Evolutionary conservation across 768 basidiomycete species (phyloP).

Genomic region (Amanita phalloides): DNA sequence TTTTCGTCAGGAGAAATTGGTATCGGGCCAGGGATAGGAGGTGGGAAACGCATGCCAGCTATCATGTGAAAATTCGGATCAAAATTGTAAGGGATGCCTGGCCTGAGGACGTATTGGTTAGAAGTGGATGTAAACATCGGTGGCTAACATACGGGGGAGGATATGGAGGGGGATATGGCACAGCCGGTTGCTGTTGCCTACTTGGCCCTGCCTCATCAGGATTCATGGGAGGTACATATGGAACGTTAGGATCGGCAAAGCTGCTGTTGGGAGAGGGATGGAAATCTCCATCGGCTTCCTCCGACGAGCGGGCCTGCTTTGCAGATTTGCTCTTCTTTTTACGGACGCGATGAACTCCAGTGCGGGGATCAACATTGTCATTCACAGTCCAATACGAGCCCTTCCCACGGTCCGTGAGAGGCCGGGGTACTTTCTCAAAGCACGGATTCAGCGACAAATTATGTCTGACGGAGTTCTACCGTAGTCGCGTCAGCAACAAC

Average conservation of each 20-base stretch:
- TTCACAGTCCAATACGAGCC: constrained; percentile 92
- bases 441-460: constrained; percentile 86
- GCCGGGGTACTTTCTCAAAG: constrained; percentile 87
- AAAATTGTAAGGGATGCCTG: constrained; percentile 35
- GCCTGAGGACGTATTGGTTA: constrained; percentile 6
- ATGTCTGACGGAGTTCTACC: constrained; percentile 82
- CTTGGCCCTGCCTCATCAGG: constrained; percentile 53
- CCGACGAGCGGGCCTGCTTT: constrained; percentile 31
- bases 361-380: constrained; percentile 81
- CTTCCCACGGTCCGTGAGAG: constrained; percentile 83
- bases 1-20: constrained; percentile 56
- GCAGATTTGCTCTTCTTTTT: constrained; percentile 72
- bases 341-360: constrained; percentile 80
- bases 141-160: constrained; percentile 36
- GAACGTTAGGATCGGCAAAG: constrained; percentile 46
- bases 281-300: constrained; percentile 60
- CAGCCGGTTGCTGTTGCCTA: constrained; percentile 31
- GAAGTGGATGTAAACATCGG: neutral
- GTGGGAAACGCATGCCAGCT: constrained; percentile 54
- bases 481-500: constrained; percentile 15
- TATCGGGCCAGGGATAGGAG: constrained; percentile 37
- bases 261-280: constrained; percentile 28
- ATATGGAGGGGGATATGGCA: constrained; percentile 52
- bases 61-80: constrained; percentile 67
- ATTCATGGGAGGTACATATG: constrained; percentile 47